Evolutionary conservation across 805 yeast species (phyloP).

Genomic region (Metschnikowia kunwiensis): DNA sequence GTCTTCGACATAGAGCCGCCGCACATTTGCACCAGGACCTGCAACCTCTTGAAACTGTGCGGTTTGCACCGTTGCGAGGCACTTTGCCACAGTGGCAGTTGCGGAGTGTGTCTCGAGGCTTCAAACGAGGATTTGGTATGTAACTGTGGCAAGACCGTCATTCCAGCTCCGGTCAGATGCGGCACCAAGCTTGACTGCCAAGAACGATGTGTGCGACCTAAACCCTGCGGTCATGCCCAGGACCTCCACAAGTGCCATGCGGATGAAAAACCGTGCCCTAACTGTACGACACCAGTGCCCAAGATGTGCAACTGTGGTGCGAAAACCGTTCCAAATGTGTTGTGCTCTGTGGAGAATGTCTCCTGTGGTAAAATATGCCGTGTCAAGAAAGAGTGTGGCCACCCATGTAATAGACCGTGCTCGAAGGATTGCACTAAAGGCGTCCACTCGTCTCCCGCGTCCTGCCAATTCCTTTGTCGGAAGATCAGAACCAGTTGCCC

Average conservation of each 20-base stretch:
- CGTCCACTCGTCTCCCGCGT: constrained; percentile 44
- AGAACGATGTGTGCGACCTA: constrained; percentile 58
- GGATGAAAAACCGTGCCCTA: constrained; percentile 64
- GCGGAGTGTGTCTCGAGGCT: constrained; percentile 78
- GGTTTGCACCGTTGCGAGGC: constrained; percentile 61
- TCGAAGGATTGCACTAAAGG: constrained; percentile 60
- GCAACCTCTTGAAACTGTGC: constrained; percentile 63
- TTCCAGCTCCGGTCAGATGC: constrained; percentile 82
- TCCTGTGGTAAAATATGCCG: constrained; percentile 53
- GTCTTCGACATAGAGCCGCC: constrained; percentile 62
- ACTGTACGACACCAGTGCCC: constrained; percentile 60
- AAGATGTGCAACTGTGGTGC: constrained; percentile 63
- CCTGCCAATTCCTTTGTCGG: constrained; percentile 61
- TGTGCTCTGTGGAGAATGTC: constrained; percentile 65
- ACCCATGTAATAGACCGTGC: constrained; percentile 55
- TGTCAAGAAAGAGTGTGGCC: constrained; percentile 38
- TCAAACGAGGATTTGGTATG: constrained; percentile 77
- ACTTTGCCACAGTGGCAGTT: constrained; percentile 76
- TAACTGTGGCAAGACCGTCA: constrained; percentile 74
- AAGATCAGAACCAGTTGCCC: constrained; percentile 54
- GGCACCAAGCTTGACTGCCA: constrained; percentile 66
- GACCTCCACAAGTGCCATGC: constrained; percentile 75
- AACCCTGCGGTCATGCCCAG: constrained; percentile 66
- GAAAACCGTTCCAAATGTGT: constrained; percentile 54
- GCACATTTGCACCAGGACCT: constrained; percentile 68